phyloP scores from a whole-genome alignment of 495 filamentous ascomycete species.

The Trichoderma orchidacearum region DNA sequence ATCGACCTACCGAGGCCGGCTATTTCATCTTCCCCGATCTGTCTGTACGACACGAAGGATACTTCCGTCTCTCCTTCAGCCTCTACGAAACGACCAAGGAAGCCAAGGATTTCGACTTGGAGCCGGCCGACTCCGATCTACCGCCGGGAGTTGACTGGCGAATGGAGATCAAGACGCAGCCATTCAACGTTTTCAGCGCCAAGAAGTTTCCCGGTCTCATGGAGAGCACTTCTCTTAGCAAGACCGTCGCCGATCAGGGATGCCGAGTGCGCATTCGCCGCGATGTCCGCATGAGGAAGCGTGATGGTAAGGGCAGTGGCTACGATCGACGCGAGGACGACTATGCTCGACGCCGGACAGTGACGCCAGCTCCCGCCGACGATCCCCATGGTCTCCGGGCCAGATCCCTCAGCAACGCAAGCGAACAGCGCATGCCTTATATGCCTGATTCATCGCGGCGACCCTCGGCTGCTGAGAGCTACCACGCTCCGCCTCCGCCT shows the following conservation, averaged over 20 bases:
- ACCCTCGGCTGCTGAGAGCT: slow-evolving; percentile 42
- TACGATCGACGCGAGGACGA: slow-evolving; percentile 59
- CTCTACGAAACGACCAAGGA: slow-evolving; percentile 89
- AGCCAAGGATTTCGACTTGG: slow-evolving; percentile 32
- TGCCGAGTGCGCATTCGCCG: slow-evolving; percentile 93
- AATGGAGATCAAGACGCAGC: slow-evolving; percentile 79
- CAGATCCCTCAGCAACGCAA: slow-evolving; percentile 64
- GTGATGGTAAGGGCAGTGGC: slow-evolving; percentile 61
- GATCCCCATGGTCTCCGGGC: slow-evolving; percentile 47
- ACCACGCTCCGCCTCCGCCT: slow-evolving; percentile 18
- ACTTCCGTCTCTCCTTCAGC: slow-evolving; percentile 78
- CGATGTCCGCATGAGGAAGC: slow-evolving; percentile 92
- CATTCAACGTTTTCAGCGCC: slow-evolving; percentile 86
- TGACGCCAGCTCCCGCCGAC: slow-evolving; percentile 46
- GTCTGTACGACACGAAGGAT: slow-evolving; percentile 90
- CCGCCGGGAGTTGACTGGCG: slow-evolving; percentile 28
- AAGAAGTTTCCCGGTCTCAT: slow-evolving; percentile 97
- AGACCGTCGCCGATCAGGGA: slow-evolving; percentile 89
- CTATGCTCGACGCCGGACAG: slow-evolving; percentile 37
- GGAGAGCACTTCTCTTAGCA: slow-evolving; percentile 79
- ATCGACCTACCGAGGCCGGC: slow-evolving; percentile 79
- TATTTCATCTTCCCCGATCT: slow-evolving; percentile 98
- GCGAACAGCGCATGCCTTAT: slow-evolving; percentile 35
- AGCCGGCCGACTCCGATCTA: slow-evolving; percentile 13
- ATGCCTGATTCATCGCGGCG: slow-evolving; percentile 36